phyloP scores from a whole-genome alignment of 129 eudicot species.

The Calendula officinalis region DNA sequence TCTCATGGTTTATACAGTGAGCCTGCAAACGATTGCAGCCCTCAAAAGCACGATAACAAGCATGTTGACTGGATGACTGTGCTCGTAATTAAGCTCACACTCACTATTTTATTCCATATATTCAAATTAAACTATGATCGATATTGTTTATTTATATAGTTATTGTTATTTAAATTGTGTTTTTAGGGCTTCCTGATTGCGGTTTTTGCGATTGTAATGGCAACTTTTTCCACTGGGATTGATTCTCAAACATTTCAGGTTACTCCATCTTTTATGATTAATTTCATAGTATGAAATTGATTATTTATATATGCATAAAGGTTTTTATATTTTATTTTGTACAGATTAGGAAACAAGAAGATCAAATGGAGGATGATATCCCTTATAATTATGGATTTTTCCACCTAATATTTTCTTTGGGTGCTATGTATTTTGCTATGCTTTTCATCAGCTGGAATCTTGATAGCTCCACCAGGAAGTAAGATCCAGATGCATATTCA shows the following conservation, averaged over 20 bases:
- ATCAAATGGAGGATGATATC: conserved; percentile 65
- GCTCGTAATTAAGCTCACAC: conserved; percentile 56
- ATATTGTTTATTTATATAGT: neutral
- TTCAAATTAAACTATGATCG: neutral
- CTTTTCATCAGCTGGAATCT: conserved; percentile 89
- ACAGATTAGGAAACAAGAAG: conserved; percentile 70
- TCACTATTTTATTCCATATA: conserved; percentile 12
- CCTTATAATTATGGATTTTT: conserved; percentile 89
- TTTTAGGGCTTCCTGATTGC: conserved; percentile 88
- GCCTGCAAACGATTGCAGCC: conserved; percentile 75
- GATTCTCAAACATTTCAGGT: conserved; percentile 98
- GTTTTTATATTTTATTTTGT: conserved; percentile 1
- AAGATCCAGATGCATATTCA: conserved; percentile 27
- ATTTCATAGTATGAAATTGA: conserved; percentile 1
- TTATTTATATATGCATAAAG: conserved; percentile 17
- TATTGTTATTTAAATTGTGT: conserved; percentile 4
- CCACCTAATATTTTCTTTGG: conserved; percentile 84
- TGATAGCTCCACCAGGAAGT: conserved; percentile 72
- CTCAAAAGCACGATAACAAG: conserved; percentile 46
- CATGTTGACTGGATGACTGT: conserved; percentile 76
- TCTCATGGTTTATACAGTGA: conserved; percentile 53
- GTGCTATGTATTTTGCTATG: conserved; percentile 99
- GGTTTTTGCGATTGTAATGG: conserved; percentile 76
- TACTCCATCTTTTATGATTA: neutral
- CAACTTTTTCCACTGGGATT: conserved; percentile 94